Percentiles rank a stretch among this genome's conserved stretches.
Conservation (phyloP, 73 alveolate species). For the Symbiodinium pilosum region DNA sequence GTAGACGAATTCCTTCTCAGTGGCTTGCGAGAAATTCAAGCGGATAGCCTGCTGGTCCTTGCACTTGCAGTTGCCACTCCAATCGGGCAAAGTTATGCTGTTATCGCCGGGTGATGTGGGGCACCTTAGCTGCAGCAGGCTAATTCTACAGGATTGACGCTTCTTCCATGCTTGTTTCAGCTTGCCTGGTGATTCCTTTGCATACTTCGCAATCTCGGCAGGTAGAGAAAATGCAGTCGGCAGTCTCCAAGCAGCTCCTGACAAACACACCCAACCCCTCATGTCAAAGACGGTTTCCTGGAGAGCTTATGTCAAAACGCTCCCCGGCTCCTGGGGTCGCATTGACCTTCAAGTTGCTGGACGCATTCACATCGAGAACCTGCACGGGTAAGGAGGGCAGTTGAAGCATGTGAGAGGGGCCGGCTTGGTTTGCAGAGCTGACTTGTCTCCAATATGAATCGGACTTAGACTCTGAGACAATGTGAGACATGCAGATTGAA, state of each 20-base stretch:
- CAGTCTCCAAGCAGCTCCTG: conserved; percentile 33
- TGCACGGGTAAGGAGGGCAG: too few relatives aligned
- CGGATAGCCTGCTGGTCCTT: neutral
- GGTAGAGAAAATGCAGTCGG: conserved; percentile 40
- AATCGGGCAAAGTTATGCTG: conserved; percentile 52
- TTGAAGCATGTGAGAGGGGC: too few relatives aligned
- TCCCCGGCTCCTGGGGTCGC: conserved; percentile 54
- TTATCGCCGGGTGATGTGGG: conserved; percentile 44
- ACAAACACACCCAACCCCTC: neutral
- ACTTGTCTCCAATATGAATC: neutral
- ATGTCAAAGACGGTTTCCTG: too few relatives aligned
- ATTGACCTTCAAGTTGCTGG: conserved; percentile 27
- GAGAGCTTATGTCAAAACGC: too few relatives aligned
- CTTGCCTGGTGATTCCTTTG: conserved; percentile 77
- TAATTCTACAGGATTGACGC: too few relatives aligned
- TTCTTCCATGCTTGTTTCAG: neutral
- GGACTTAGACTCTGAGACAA: neutral
- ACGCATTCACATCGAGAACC: conserved; percentile 43
- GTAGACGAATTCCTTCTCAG: too few relatives aligned
- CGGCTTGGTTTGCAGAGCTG: too few relatives aligned
- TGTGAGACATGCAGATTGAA: neutral
- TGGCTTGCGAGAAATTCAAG: too few relatives aligned
- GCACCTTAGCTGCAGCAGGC: neutral
- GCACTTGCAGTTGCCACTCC: conserved; percentile 68
- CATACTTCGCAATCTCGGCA: conserved; percentile 72